These are phyloP conservation scores for Massariosphaeria phaeospora DNA, from an alignment of 495 filamentous ascomycete species.

Conservation along the genomic window DNA sequence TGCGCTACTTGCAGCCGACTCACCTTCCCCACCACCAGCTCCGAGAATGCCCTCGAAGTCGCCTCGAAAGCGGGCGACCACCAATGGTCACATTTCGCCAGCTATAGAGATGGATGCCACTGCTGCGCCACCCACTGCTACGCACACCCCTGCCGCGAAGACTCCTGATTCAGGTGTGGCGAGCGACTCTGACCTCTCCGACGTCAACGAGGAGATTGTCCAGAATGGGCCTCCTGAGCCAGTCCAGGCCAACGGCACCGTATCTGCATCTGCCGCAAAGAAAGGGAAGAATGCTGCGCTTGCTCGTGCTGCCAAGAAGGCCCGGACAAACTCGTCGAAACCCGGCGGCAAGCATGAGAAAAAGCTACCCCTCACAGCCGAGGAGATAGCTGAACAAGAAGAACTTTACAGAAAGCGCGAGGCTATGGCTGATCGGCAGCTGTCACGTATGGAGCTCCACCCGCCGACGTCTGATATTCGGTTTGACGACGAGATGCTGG, in stretches of 20 bases:
- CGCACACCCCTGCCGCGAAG: not conserved
- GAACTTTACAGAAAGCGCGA: constrained; percentile 6
- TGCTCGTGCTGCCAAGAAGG: constrained; percentile 28
- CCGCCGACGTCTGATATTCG: constrained; percentile 24
- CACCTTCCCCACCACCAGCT: constrained; percentile 6
- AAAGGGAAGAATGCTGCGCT: constrained; percentile 11
- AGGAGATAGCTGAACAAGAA: constrained; percentile 11
- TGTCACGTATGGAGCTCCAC: constrained; percentile 2
- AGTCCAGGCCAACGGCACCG: constrained; percentile 7
- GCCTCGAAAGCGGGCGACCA: constrained; percentile 4
- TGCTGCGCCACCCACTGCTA: constrained; percentile 1
- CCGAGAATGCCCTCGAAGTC: constrained; percentile 7
- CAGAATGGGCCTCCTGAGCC: constrained; percentile 16
- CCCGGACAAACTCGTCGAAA: constrained; percentile 9
- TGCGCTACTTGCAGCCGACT: not conserved
- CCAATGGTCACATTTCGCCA: not conserved
- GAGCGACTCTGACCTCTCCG: constrained; percentile 28
- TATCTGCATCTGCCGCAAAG: not conserved
- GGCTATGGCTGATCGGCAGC: constrained; percentile 12
- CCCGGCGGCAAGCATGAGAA: constrained; percentile 10
- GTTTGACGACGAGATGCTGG: constrained; percentile 27
- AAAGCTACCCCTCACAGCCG: constrained; percentile 14
- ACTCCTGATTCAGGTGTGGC: constrained; percentile 10
- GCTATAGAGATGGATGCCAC: not conserved
- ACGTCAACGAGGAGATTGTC: constrained; percentile 33